Conservation (phyloP, 768 basidiomycete genomes). For the Pulveroboletus sp. region DNA sequence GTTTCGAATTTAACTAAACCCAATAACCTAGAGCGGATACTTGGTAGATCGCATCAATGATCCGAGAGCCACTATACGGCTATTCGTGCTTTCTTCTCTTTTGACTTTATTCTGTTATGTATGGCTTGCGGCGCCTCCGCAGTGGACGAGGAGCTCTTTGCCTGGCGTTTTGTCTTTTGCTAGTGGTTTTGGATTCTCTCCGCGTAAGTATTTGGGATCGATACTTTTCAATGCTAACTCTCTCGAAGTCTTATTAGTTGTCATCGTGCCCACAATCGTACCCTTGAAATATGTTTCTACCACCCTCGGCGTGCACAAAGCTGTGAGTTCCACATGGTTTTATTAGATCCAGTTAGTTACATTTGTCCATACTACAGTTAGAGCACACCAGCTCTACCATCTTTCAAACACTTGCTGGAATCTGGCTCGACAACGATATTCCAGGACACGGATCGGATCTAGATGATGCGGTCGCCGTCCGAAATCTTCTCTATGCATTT, state of each 20-base stretch:
- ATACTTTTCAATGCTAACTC: conserved; percentile 1
- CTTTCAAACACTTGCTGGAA: conserved; percentile 68
- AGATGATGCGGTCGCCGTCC: conserved; percentile 37
- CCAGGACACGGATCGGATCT: conserved; percentile 1
- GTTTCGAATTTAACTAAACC: not conserved
- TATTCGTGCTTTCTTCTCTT: conserved; percentile 55
- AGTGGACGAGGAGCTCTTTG: conserved; percentile 51
- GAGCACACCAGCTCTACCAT: conserved; percentile 73
- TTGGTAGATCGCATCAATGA: conserved; percentile 57
- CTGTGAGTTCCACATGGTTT: conserved; percentile 42
- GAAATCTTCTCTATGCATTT: conserved; percentile 56
- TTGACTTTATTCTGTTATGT: conserved; percentile 58
- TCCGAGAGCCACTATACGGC: conserved; percentile 52
- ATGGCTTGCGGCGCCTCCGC: conserved; percentile 64
- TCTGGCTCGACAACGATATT: conserved; percentile 48
- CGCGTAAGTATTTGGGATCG: conserved; percentile 38
- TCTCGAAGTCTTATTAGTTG: conserved; percentile 59
- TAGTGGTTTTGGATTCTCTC: conserved; percentile 68
- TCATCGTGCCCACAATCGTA: conserved; percentile 71
- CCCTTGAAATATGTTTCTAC: conserved; percentile 71
- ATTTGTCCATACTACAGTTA: conserved; percentile 39
- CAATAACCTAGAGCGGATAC: conserved; percentile 50
- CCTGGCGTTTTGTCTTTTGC: conserved; percentile 63
- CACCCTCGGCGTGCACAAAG: conserved; percentile 74
- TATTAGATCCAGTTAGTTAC: not conserved